Percentiles rank a stretch among this genome's conserved stretches.
These are phyloP conservation scores for Monoraphidium neglectum DNA, from an alignment of 139 green algal genomes.

Conservation along the genomic window DNA sequence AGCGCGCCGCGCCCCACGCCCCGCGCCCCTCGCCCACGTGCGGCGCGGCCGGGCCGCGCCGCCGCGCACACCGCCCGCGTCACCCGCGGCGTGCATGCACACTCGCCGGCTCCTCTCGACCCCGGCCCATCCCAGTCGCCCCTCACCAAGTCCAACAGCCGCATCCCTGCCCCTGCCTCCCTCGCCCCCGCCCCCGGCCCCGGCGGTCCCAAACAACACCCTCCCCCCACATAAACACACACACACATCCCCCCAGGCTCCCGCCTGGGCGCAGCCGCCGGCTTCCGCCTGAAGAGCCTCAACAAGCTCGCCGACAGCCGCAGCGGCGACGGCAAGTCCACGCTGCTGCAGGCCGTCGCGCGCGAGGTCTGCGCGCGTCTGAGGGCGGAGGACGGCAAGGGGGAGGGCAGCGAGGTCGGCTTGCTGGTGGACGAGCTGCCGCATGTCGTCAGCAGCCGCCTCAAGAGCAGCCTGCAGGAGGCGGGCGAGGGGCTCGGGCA, in stretches of 20 bases:
- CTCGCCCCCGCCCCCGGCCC: not conserved
- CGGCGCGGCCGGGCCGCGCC: too few species aligned
- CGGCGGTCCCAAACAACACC: not conserved
- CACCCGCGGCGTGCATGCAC: too few species aligned
- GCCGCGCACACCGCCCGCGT: too few species aligned
- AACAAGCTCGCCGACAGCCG: conserved; percentile 54
- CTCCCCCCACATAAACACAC: not conserved
- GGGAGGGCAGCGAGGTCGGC: not conserved
- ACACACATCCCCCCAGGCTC: not conserved
- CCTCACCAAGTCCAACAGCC: not conserved
- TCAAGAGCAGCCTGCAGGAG: conserved; percentile 28
- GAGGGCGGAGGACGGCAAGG: too few species aligned
- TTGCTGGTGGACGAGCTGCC: conserved; percentile 21
- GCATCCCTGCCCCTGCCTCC: not conserved
- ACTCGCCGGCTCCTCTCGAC: too few species aligned
- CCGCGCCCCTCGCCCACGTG: too few species aligned
- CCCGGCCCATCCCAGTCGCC: not conserved
- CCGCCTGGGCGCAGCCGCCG: conserved; percentile 25
- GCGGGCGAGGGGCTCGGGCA: conserved; percentile 10
- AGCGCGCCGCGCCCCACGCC: too few species aligned
- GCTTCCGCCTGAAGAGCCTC: conserved; percentile 51
- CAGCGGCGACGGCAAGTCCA: conserved; percentile 39
- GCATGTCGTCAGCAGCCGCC: conserved; percentile 2
- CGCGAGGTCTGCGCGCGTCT: conserved; percentile 5
- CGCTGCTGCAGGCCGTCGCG: conserved; percentile 38